Conservation (phyloP, 2,329 filamentous ascomycete genomes). For the Scedosporium apiospermum region DNA sequence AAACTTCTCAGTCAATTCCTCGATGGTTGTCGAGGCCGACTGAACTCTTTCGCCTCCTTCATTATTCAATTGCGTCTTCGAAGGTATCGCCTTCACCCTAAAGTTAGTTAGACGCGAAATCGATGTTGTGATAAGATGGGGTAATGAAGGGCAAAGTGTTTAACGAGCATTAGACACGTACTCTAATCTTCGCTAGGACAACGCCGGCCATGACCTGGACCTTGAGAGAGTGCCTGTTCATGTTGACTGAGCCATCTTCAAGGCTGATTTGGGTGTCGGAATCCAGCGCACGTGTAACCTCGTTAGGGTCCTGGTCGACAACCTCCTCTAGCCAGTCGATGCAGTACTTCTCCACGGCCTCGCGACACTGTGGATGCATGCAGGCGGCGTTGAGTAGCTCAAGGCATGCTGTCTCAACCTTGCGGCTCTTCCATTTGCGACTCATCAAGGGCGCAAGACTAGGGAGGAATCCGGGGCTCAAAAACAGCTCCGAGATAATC, state of each 20-base stretch:
- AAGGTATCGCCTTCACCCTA: constrained; percentile 44
- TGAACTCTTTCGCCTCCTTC: constrained; percentile 35
- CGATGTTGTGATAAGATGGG: neutral
- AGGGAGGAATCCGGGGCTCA: constrained; percentile 78
- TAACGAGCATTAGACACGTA: constrained; percentile 21
- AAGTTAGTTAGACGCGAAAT: constrained; percentile 32
- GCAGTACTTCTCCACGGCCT: constrained; percentile 78
- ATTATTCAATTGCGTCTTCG: constrained; percentile 28
- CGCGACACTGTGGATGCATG: constrained; percentile 72
- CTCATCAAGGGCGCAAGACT: constrained; percentile 69
- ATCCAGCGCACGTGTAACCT: constrained; percentile 23
- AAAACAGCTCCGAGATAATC: constrained; percentile 67
- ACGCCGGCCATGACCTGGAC: constrained; percentile 62
- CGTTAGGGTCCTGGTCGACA: constrained; percentile 60
- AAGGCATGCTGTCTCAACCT: constrained; percentile 77
- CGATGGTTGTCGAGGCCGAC: constrained; percentile 49
- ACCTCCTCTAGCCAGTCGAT: constrained; percentile 79
- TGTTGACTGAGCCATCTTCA: constrained; percentile 46
- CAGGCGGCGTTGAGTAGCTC: constrained; percentile 89
- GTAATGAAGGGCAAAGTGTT: neutral
- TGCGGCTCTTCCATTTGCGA: constrained; percentile 72
- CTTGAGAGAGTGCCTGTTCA: constrained; percentile 50
- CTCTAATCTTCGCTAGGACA: constrained; percentile 62
- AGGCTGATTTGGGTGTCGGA: constrained; percentile 49
- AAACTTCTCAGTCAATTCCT: constrained; percentile 56